These are phyloP conservation scores for Apiotrichum mycotoxinovorans DNA, from an alignment of 1,284 basidiomycete genomes.

Conservation along the genomic window DNA sequence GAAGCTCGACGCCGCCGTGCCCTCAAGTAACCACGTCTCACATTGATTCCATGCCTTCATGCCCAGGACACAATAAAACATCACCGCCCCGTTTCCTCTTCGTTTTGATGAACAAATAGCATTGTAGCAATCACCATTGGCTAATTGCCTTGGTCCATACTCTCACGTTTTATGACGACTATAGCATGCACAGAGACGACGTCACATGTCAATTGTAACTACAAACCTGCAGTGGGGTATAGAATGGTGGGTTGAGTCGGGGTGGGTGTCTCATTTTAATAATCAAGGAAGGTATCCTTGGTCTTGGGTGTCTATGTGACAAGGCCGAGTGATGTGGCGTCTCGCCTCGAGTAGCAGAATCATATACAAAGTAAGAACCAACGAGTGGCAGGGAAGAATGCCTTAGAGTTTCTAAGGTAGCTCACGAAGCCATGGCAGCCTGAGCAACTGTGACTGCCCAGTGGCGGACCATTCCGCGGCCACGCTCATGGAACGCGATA, in stretches of 20 bases:
- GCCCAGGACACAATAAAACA: background rate
- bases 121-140: background rate
- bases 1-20: slow-evolving; percentile 14
- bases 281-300: no score
- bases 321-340: no score
- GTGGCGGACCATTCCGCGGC: slow-evolving; percentile 35
- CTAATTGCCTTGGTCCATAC: background rate
- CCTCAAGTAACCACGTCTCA: background rate
- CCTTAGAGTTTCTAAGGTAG: no score
- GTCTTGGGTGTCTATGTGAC: no score
- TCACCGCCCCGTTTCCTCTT: background rate
- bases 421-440: slow-evolving; percentile 1
- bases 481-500: slow-evolving; percentile 39
- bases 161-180: background rate
- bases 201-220: background rate
- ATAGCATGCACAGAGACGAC: background rate
- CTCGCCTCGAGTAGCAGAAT: no score
- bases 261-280: no score
- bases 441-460: slow-evolving; percentile 30
- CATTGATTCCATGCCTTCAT: background rate
- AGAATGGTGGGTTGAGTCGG: background rate
- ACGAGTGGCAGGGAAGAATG: no score
- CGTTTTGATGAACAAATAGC: background rate
- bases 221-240: background rate
- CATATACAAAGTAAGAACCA: no score